These are phyloP conservation scores for Suhomyces wounanorum DNA, from an alignment of 1,139 yeast genomes.

Conservation along the genomic window DNA sequence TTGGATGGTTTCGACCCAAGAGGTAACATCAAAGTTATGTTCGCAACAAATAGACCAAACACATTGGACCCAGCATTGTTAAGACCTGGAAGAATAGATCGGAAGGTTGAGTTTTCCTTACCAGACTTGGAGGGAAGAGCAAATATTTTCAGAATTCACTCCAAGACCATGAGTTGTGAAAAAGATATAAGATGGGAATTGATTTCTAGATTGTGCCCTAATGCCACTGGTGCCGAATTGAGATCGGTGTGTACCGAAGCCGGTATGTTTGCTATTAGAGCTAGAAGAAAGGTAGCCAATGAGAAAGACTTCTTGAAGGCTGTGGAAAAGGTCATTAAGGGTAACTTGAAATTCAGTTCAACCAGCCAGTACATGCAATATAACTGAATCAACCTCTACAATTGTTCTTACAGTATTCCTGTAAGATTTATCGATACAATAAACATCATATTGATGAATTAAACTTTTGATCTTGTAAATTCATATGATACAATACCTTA, in stretches of 20 bases:
- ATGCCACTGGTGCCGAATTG: conserved; percentile 97
- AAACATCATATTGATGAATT: not conserved
- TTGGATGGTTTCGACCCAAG: conserved; percentile 98
- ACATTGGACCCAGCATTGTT: conserved; percentile 96
- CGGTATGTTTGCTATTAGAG: conserved; percentile 98
- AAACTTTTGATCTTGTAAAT: no score
- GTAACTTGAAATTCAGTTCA: conserved; percentile 95
- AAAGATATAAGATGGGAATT: conserved; percentile 98
- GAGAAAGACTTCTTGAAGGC: conserved; percentile 97
- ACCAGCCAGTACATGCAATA: conserved; percentile 98
- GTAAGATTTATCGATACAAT: not conserved
- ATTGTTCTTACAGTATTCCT: not conserved
- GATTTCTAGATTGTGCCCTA: conserved; percentile 94
- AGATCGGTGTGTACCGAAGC: conserved; percentile 32
- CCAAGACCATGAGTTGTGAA: conserved; percentile 96
- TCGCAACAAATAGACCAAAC: conserved; percentile 97
- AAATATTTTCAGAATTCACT: conserved; percentile 92
- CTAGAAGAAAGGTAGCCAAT: conserved; percentile 95
- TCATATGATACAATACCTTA: not conserved
- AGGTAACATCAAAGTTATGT: conserved; percentile 98
- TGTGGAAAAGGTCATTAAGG: conserved; percentile 97
- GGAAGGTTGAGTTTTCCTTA: conserved; percentile 93
- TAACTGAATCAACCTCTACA: conserved; percentile 47
- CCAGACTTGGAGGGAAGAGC: conserved; percentile 98
- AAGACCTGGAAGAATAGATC: conserved; percentile 97